Base-by-base conservation (phyloP, 2,329 filamentous ascomycete genomes). In the Coniosporium tulheliwenetii region DNA sequence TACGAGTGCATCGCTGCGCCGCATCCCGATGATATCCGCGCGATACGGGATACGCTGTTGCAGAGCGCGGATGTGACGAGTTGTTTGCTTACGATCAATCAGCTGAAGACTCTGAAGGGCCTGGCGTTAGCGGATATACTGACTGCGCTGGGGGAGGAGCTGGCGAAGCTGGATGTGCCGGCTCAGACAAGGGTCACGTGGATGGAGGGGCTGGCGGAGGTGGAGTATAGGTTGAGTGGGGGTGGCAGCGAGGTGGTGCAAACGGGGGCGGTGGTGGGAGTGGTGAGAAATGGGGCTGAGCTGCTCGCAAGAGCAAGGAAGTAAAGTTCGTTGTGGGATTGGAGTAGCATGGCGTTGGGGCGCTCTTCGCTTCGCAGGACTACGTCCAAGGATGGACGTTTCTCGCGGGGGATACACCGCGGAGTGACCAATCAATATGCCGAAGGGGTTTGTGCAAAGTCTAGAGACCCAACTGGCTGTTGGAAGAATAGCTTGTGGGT, bases 1-100 rank as follows among this genome's bases (percentile, higher is more conserved):
- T 98, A 95, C 69, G 87, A 86, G 61, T 98, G 91, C 61, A 93
- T 98, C 55, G 91, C 91, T 8, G 89, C 89, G 1, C 91, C 91
- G 3, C 87, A 93, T 49, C 91, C 91, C 1, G 77, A 80, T 16
- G 89, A 94, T 52, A 85, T 96, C 54, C 72, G 75, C 48, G 77
- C 82, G 50, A 96, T 98, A 41, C 70, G 87, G 48, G 73, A 81
- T 48, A 93, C 85, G 0, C 70, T 98, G 30, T 73, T 96, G 26
- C 78, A 74, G 41, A 95, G 84, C 2, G 75, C 77, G 41, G 89
- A 98, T 55, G 83, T 98, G 38, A 93, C 83, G 1, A 85, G 83
- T 30, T 95, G 89, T 55, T 69, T 98, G 39, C 79, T 75, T 43
- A 93, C 85, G 0, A 79, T 98, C 60, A 91, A 91, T 55, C 77